Percentiles rank a stretch among this genome's conserved stretches.
phyloP scores from a whole-genome alignment of 345 rosid species.

The Cardiospermum halicacabum region DNA sequence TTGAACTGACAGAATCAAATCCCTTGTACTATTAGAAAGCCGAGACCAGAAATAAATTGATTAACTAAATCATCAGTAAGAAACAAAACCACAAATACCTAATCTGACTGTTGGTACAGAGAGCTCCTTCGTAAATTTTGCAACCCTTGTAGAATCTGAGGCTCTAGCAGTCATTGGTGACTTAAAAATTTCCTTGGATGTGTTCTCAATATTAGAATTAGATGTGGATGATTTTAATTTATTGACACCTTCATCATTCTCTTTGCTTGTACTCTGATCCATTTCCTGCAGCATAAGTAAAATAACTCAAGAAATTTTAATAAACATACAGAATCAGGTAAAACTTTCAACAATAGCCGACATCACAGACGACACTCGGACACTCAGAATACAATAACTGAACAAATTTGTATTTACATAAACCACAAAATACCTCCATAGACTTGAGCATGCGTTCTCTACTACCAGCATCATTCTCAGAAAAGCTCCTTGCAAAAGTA shows the following conservation, averaged over 20 bases:
- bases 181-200: constrained; percentile 49
- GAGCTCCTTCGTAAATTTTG: constrained; percentile 78
- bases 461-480: constrained; percentile 68
- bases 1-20: neutral
- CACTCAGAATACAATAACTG: neutral
- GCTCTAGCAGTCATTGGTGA: constrained; percentile 66
- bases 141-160: constrained; percentile 79
- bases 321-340: neutral
- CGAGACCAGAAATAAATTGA: neutral
- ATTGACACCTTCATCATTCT: constrained; percentile 31
- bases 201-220: constrained; percentile 41
- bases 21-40: neutral
- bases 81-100: constrained; percentile 39
- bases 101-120: constrained; percentile 67
- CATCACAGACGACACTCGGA: neutral
- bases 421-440: constrained; percentile 35
- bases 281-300: constrained; percentile 42
- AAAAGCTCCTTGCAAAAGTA: constrained; percentile 58
- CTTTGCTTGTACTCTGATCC: constrained; percentile 30
- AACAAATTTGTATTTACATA: neutral
- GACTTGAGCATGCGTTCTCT: constrained; percentile 44
- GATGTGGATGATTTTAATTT: constrained; percentile 47
- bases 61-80: neutral
- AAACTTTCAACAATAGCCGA: neutral
- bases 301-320: neutral